A percentile compares a stretch with the other conserved stretches of the same genome.
Evolutionary conservation across 2,329 filamentous ascomycete species (phyloP).

Genomic region (Alternaria infectoria): DNA sequence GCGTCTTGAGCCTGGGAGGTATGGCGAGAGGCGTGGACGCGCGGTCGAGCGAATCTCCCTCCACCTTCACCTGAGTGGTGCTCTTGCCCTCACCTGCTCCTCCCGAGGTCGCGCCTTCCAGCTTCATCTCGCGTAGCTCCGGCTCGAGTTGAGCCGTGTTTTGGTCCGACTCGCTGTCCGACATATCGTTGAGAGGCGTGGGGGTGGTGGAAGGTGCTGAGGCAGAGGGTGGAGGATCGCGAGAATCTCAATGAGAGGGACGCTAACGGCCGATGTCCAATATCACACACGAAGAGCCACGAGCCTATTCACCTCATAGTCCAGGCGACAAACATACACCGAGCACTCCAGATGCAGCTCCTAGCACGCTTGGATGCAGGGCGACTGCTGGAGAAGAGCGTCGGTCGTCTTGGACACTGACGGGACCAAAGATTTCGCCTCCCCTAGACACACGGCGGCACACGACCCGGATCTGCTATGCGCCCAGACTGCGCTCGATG

Average conservation of each 20-base stretch:
- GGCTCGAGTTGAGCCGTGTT: slow-evolving; percentile 50
- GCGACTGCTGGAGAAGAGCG: neutral
- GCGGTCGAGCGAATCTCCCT: slow-evolving; percentile 28
- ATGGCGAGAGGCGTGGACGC: slow-evolving; percentile 37
- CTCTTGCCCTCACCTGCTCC: slow-evolving; percentile 24
- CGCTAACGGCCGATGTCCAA: slow-evolving; percentile 23
- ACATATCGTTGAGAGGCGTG: slow-evolving; percentile 42
- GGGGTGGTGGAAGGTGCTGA: slow-evolving; percentile 20
- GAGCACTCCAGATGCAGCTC: neutral
- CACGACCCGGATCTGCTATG: slow-evolving; percentile 14
- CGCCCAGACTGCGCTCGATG: slow-evolving; percentile 16
- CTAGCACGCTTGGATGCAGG: neutral
- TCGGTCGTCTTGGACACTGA: slow-evolving; percentile 4
- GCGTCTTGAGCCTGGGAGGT: slow-evolving; percentile 35
- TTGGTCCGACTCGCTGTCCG: slow-evolving; percentile 43
- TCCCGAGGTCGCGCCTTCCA: slow-evolving; percentile 45
- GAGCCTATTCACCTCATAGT: slow-evolving; percentile 31
- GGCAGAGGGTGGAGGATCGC: slow-evolving; percentile 7
- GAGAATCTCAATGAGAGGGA: slow-evolving; percentile 17
- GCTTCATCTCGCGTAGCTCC: slow-evolving; percentile 54
- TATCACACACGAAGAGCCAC: slow-evolving; percentile 31
- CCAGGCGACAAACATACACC: slow-evolving; percentile 17
- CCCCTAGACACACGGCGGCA: slow-evolving; percentile 1
- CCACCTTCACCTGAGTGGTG: slow-evolving; percentile 34
- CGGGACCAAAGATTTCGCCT: slow-evolving; percentile 18